These are phyloP conservation scores for Ustilago curta DNA, from an alignment of 1,284 basidiomycete genomes.

Conservation along the genomic window DNA sequence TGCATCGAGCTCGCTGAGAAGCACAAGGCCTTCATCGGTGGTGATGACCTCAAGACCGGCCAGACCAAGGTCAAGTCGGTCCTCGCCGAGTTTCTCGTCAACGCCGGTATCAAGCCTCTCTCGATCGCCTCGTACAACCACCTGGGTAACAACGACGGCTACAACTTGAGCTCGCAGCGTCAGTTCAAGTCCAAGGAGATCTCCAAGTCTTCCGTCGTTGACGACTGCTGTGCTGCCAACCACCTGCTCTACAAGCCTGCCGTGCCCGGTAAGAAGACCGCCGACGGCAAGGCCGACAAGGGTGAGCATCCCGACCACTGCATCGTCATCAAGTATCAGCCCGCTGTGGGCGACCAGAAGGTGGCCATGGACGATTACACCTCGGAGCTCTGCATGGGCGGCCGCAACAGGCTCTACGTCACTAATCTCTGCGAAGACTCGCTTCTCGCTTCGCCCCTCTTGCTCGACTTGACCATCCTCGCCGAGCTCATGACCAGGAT, in stretches of 20 bases:
- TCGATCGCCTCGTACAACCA: slow-evolving; percentile 98
- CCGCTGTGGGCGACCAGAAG: slow-evolving; percentile 89
- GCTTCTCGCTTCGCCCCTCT: slow-evolving; percentile 92
- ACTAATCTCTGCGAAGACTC: slow-evolving; percentile 78
- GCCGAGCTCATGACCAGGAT: slow-evolving; percentile 94
- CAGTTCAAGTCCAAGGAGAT: slow-evolving; percentile 97
- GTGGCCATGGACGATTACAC: slow-evolving; percentile 97
- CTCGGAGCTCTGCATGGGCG: slow-evolving; percentile 80
- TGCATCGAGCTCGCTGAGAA: slow-evolving; percentile 91
- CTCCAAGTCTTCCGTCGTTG: slow-evolving; percentile 90
- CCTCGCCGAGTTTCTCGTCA: slow-evolving; percentile 96
- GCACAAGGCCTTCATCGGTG: slow-evolving; percentile 91
- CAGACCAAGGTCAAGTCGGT: slow-evolving; percentile 79
- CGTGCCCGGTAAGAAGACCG: slow-evolving; percentile 61
- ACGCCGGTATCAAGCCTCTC: slow-evolving; percentile 97
- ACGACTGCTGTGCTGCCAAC: slow-evolving; percentile 79
- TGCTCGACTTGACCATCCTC: slow-evolving; percentile 92
- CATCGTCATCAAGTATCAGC: slow-evolving; percentile 77
- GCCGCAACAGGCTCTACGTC: slow-evolving; percentile 70
- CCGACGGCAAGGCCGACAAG: slow-evolving; percentile 74
- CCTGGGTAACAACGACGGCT: slow-evolving; percentile 97
- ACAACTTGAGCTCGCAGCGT: slow-evolving; percentile 86
- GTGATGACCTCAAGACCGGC: slow-evolving; percentile 90
- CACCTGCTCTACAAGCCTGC: slow-evolving; percentile 87
- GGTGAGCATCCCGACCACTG: slow-evolving; percentile 97